These are phyloP conservation scores for Pochonia chlamydosporia DNA, from an alignment of 2,329 filamentous ascomycete genomes.

Conservation along the genomic window DNA sequence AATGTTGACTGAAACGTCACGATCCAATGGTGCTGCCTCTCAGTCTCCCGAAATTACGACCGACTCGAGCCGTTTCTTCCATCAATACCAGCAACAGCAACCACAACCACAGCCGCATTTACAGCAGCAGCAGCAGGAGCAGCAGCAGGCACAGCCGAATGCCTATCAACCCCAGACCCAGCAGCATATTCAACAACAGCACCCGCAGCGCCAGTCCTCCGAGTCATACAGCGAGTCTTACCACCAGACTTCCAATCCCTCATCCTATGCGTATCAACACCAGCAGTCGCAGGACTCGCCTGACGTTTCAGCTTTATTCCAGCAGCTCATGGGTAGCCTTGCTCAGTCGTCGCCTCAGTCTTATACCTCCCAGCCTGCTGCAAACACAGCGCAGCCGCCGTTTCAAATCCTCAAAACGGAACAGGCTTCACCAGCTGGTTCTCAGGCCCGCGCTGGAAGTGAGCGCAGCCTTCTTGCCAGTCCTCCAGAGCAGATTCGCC, in stretches of 20 bases:
- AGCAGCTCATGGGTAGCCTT: slow-evolving; percentile 31
- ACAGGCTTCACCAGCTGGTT: slow-evolving; percentile 30
- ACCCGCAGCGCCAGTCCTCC: slow-evolving; percentile 18
- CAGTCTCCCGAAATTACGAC: slow-evolving; percentile 31
- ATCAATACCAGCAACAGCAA: slow-evolving; percentile 22
- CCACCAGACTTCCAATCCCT: slow-evolving; percentile 14
- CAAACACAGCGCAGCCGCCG: slow-evolving; percentile 25
- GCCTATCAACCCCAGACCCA: too few species aligned
- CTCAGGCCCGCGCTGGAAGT: slow-evolving; percentile 30
- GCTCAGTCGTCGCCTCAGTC: slow-evolving; percentile 35
- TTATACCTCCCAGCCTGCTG: slow-evolving; percentile 27
- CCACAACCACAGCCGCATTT: slow-evolving; percentile 18
- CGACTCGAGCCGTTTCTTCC: slow-evolving; percentile 22
- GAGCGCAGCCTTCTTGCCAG: slow-evolving; percentile 39
- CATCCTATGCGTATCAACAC: slow-evolving; percentile 6
- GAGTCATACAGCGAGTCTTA: slow-evolving; percentile 20
- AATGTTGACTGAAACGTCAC: slow-evolving; percentile 34
- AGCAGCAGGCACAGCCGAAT: slow-evolving; percentile 20
- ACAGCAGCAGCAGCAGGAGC: slow-evolving; percentile 17
- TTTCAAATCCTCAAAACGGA: slow-evolving; percentile 49
- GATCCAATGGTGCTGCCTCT: slow-evolving; percentile 38
- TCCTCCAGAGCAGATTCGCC: slow-evolving; percentile 37
- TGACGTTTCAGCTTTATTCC: slow-evolving; percentile 29
- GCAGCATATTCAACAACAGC: slow-evolving; percentile 5
- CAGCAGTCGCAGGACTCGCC: slow-evolving; percentile 29